These are phyloP conservation scores for Pythium aquatile DNA, from an alignment of 352 stramenopile genomes.

Conservation along the genomic window DNA sequence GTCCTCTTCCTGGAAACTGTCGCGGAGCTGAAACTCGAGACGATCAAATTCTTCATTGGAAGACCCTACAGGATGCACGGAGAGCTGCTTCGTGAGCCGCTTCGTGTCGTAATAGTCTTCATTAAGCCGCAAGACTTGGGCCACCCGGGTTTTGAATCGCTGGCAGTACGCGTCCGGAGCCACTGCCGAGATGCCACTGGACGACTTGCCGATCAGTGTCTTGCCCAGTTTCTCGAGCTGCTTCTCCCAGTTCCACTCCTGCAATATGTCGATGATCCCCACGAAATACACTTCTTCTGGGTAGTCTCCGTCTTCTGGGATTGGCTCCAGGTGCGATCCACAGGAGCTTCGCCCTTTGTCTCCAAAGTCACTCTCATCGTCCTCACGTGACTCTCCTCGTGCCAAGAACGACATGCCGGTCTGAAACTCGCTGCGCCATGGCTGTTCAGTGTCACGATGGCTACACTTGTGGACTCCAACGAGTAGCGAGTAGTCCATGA, in stretches of 20 bases:
- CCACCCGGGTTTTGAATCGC: slow-evolving; percentile 60
- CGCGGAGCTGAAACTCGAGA: slow-evolving; percentile 16
- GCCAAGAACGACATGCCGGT: slow-evolving; percentile 16
- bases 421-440: slow-evolving; percentile 20
- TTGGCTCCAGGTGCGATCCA: slow-evolving; percentile 29
- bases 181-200: slow-evolving; percentile 63
- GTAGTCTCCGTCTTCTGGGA: slow-evolving; percentile 27
- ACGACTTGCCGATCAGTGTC: slow-evolving; percentile 62
- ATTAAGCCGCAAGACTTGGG: slow-evolving; percentile 41
- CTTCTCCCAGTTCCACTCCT: slow-evolving; percentile 84
- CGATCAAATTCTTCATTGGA: neutral
- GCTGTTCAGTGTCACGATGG: slow-evolving; percentile 26
- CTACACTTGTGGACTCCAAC: slow-evolving; percentile 69
- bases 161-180: slow-evolving; percentile 61
- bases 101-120: slow-evolving; percentile 17
- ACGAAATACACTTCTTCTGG: slow-evolving; percentile 74
- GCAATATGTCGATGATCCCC: slow-evolving; percentile 84
- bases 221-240: slow-evolving; percentile 75
- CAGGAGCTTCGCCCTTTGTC: neutral
- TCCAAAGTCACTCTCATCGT: slow-evolving; percentile 1
- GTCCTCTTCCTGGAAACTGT: slow-evolving; percentile 10
- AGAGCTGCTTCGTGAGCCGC: slow-evolving; percentile 20
- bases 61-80: slow-evolving; percentile 1
- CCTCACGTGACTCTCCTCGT: slow-evolving; percentile 15
- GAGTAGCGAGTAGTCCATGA: slow-evolving; percentile 82